phyloP scores from a whole-genome alignment of 2,329 filamentous ascomycete species.

The Metarhizium anisopliae region DNA sequence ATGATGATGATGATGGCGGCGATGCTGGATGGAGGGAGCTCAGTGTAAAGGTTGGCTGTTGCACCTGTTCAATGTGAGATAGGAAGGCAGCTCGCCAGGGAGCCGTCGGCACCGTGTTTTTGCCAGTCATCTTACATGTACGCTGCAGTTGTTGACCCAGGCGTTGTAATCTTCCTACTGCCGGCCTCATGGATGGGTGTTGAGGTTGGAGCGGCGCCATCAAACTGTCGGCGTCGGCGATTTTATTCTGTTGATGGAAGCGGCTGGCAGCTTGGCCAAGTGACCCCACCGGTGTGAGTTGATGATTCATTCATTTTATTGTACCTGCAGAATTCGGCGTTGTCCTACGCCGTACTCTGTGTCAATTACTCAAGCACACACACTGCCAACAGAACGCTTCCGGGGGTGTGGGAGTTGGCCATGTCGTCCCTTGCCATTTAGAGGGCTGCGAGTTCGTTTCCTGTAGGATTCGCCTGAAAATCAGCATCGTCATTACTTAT shows the following conservation, averaged over 20 bases:
- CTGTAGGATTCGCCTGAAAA: too few relatives aligned
- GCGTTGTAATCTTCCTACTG: neutral
- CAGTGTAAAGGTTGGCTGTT: slow-evolving; percentile 40
- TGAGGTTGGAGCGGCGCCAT: neutral
- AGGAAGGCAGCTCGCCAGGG: slow-evolving; percentile 47
- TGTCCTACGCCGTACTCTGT: too few relatives aligned
- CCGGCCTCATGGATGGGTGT: neutral
- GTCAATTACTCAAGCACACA: too few relatives aligned
- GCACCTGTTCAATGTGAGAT: slow-evolving; percentile 38
- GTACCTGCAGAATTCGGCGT: too few relatives aligned
- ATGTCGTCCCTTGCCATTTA: too few relatives aligned
- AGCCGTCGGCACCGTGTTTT: slow-evolving; percentile 22
- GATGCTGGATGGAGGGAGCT: slow-evolving; percentile 36
- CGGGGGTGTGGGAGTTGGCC: too few relatives aligned
- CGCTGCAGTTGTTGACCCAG: slow-evolving; percentile 17
- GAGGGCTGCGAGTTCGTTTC: too few relatives aligned
- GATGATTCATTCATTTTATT: neutral
- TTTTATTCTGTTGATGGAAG: neutral
- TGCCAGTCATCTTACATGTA: slow-evolving; percentile 15
- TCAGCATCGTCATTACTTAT: too few relatives aligned
- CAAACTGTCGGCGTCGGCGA: neutral
- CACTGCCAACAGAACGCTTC: too few relatives aligned
- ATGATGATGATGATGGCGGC: slow-evolving; percentile 24
- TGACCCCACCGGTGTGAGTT: neutral
- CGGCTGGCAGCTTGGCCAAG: neutral